These are phyloP conservation scores for Pythium grandisporangium DNA, from an alignment of 352 stramenopile species.

Conservation along the genomic window DNA sequence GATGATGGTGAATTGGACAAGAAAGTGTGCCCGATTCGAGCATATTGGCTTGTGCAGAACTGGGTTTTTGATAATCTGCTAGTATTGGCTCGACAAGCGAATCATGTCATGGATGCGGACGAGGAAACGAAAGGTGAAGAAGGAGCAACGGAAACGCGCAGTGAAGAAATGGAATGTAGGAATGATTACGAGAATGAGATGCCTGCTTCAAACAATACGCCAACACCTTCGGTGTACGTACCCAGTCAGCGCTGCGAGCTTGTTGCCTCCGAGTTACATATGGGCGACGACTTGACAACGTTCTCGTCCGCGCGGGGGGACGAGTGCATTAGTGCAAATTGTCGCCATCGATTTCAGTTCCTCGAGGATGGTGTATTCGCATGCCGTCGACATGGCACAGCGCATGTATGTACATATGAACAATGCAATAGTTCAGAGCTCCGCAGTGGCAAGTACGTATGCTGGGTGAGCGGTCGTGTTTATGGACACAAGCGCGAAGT, in stretches of 20 bases:
- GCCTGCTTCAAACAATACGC: too few relatives aligned
- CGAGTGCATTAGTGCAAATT: conserved; percentile 29
- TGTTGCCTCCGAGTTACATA: conserved; percentile 39
- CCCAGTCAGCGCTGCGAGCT: too few relatives aligned
- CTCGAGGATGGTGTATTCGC: conserved; percentile 69
- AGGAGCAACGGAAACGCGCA: not conserved
- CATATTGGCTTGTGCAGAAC: conserved; percentile 72
- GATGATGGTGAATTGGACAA: conserved; percentile 48
- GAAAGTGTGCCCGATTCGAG: conserved; percentile 59
- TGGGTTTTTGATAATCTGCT: conserved; percentile 72
- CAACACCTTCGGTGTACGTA: too few relatives aligned
- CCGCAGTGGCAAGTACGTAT: conserved; percentile 43
- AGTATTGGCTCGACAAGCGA: conserved; percentile 3
- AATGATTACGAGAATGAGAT: too few relatives aligned
- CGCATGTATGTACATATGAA: conserved; percentile 71
- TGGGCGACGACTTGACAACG: conserved; percentile 42
- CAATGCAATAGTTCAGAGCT: conserved; percentile 57
- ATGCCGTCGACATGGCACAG: conserved; percentile 49
- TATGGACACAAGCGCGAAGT: conserved; percentile 57
- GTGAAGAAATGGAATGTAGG: too few relatives aligned
- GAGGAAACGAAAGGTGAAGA: conserved; percentile 14
- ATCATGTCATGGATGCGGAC: not conserved
- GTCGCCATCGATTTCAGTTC: conserved; percentile 41
- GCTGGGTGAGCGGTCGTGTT: conserved; percentile 50
- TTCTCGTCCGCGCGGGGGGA: conserved; percentile 36